These are phyloP conservation scores for Botryotinia narcissicola DNA, from an alignment of 2,329 filamentous ascomycete genomes.

Conservation along the genomic window DNA sequence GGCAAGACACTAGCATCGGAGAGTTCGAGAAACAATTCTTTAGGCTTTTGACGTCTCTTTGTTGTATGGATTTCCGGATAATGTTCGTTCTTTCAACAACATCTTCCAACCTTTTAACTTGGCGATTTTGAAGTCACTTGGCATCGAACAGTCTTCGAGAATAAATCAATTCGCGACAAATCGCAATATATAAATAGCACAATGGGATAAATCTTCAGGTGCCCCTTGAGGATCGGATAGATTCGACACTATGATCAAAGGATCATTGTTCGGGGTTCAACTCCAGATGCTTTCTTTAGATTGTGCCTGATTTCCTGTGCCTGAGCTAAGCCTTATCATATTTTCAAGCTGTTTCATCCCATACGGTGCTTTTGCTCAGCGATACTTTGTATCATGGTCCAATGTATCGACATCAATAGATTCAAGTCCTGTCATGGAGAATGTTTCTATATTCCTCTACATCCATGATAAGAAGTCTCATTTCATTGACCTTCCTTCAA, in stretches of 20 bases:
- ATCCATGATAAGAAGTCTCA: neutral
- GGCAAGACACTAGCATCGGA: neutral
- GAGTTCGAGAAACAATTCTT: neutral
- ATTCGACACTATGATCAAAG: neutral
- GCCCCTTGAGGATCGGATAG: neutral
- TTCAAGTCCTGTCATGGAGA: neutral
- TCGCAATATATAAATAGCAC: neutral
- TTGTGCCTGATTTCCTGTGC: neutral
- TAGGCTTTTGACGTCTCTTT: neutral
- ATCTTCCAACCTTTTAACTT: neutral
- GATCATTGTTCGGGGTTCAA: neutral
- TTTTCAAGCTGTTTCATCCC: neutral
- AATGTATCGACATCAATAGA: too few species aligned
- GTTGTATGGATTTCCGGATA: neutral
- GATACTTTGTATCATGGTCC: neutral
- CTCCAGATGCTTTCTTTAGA: neutral
- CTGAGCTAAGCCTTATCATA: neutral
- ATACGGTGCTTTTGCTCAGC: neutral
- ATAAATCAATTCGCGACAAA: neutral
- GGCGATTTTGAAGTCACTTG: neutral
- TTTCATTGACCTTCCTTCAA: neutral
- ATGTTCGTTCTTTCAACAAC: neutral
- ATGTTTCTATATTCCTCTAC: constrained; percentile 10
- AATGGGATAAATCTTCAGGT: neutral
- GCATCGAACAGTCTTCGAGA: neutral